Evolutionary conservation across 805 yeast genomes (phyloP).

Genomic region (Groenewaldozyma salmanticensis): DNA sequence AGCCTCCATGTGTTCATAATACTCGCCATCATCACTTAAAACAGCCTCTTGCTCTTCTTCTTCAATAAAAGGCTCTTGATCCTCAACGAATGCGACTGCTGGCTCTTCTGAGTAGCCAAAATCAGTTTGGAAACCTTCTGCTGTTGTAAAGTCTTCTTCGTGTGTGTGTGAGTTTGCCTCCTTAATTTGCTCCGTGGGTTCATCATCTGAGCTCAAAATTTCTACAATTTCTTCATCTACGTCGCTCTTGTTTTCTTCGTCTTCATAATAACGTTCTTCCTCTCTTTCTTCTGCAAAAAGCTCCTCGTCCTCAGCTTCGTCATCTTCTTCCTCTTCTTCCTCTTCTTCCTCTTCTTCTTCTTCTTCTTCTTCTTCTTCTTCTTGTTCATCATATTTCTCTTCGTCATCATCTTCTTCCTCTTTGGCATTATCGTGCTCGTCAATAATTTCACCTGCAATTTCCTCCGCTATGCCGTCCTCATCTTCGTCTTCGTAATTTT

Average conservation of each 20-base stretch:
- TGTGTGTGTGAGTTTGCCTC: too few species aligned
- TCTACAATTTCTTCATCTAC: conserved; percentile 7
- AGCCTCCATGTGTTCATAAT: neutral
- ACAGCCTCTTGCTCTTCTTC: conserved; percentile 6
- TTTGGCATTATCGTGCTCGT: neutral
- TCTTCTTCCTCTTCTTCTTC: conserved; percentile 8
- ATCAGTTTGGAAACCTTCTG: neutral
- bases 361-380: conserved; percentile 1
- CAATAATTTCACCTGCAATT: neutral
- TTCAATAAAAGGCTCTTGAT: conserved; percentile 1
- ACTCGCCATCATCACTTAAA: conserved; percentile 6
- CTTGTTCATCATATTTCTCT: conserved; percentile 3
- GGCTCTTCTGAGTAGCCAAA: too few species aligned
- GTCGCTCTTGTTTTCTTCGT: too few species aligned
- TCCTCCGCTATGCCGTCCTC: neutral
- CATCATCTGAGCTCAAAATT: conserved; percentile 4
- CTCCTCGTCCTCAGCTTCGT: conserved; percentile 3
- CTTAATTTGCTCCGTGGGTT: neutral
- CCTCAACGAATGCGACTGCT: too few species aligned
- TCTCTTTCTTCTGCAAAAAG: conserved; percentile 4
- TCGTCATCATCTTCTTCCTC: conserved; percentile 4
- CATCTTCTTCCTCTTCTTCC: conserved; percentile 10
- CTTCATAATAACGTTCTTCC: too few species aligned
- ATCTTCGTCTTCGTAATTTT: neutral
- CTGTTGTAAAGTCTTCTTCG: neutral